Conservation (phyloP, 805 yeast genomes). For the Myxozyma melibiosi region DNA sequence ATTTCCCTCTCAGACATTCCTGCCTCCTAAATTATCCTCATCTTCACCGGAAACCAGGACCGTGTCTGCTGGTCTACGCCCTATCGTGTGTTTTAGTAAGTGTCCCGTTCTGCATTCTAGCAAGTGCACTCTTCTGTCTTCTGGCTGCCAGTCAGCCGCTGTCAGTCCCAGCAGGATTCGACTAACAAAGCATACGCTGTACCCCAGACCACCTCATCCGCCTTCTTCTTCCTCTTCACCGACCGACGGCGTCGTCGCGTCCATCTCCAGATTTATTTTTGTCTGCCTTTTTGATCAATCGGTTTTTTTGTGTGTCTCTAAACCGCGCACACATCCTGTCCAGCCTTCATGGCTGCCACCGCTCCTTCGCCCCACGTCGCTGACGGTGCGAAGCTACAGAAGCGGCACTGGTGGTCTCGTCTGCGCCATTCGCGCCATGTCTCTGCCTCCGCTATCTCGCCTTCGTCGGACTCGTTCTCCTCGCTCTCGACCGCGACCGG, state of each 20-base stretch:
- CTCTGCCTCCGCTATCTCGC: background rate
- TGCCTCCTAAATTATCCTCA: too few species aligned
- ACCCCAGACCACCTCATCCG: too few species aligned
- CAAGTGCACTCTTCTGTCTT: too few species aligned
- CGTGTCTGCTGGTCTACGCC: too few species aligned
- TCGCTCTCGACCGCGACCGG: background rate
- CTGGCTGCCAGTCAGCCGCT: too few species aligned
- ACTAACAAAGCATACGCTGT: too few species aligned
- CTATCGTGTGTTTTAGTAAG: too few species aligned
- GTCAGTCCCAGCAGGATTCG: too few species aligned
- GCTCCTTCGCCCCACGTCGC: slow-evolving; percentile 1
- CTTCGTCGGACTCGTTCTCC: background rate
- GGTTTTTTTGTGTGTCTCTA: background rate
- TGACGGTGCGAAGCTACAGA: background rate
- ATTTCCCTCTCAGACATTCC: too few species aligned
- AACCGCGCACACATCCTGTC: background rate
- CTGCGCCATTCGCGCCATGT: slow-evolving; percentile 2
- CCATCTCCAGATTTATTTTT: background rate
- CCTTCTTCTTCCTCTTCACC: background rate
- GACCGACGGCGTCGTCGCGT: background rate
- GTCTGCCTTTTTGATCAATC: background rate
- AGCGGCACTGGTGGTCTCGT: slow-evolving; percentile 11
- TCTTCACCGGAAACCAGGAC: too few species aligned
- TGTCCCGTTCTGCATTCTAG: too few species aligned
- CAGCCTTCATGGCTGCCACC: slow-evolving; percentile 1